Evolutionary conservation across 495 filamentous ascomycete genomes (phyloP), one percentile per base, ranked within the genome.

Genomic region (Chaetomium fimeti): DNA sequence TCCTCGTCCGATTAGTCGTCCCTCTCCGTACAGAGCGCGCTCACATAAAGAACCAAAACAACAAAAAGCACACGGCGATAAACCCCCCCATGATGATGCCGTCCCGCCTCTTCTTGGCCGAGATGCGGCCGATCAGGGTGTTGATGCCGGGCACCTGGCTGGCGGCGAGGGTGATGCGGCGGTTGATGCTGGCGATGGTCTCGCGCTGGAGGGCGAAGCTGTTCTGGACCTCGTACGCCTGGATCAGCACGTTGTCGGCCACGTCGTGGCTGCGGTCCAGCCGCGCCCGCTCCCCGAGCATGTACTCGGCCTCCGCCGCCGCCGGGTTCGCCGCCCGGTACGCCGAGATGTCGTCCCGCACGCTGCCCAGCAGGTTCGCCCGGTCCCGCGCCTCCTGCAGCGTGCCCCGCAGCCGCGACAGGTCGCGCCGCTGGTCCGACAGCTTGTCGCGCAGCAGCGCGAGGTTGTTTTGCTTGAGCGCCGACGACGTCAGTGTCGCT

Each of bases 191-290:
- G 57, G 85, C 83, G 32, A 99, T 78, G 48, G 86, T 90, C 81
- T 97, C 92, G 28, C 92, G 80, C 82, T 99, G 95, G 54, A 90
- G 64, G 16, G 85, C 85, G 74, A 99, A 98, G 69, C 82, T 89
- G 80, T 97, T 91, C 74, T 96, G 94, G 61, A 97, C 92, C 24
- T 93, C 92, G 79, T 99, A 98, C 28, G 94, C 94, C 82, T 97
- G 95, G 76, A 89, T 93, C 63, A 99, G 80, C 48, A 99, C 92
- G 60, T 87, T 88, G 72, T 99, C 94, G 45, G 90, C 90, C 76
- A 94, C 84, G 57, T 86, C 89, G 72, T 97, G 88, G 70, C 90
- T 93, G 69, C 89, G 84, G 68, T 99, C 95, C 70, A 99, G 85
- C 62, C 88, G 83, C 55, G 79, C 75, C 29, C 94, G 84, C 84